phyloP scores from a whole-genome alignment of 306 rosid species.

The Rubus parviflorus region DNA sequence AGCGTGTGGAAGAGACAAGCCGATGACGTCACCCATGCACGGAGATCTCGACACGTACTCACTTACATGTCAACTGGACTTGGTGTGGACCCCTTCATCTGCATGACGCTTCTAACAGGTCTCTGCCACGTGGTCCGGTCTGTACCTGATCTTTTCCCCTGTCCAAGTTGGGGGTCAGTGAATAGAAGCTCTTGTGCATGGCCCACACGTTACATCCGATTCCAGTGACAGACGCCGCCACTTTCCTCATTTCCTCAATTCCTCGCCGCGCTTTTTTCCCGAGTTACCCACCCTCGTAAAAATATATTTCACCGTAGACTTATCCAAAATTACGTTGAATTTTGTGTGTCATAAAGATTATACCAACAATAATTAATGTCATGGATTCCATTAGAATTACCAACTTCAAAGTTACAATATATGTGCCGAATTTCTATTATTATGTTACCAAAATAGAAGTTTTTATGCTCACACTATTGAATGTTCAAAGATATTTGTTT shows the following conservation, averaged over 20 bases:
- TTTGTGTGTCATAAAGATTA: too few relatives aligned
- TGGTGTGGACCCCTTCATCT: background rate
- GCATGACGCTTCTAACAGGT: background rate
- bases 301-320: background rate
- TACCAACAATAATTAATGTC: too few relatives aligned
- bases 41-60: background rate
- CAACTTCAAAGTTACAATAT: too few relatives aligned
- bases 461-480: background rate
- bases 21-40: background rate
- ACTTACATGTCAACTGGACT: background rate
- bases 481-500: background rate
- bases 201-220: slow-evolving; percentile 16
- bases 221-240: background rate
- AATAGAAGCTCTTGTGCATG: slow-evolving; percentile 6
- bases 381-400: too few relatives aligned
- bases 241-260: background rate
- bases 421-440: too few relatives aligned
- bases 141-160: background rate
- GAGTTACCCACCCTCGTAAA: background rate
- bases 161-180: background rate
- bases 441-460: too few relatives aligned
- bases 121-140: background rate
- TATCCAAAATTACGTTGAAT: too few relatives aligned
- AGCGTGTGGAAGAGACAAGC: background rate
- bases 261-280: background rate